Base-by-base conservation (phyloP, 495 filamentous ascomycete species). In the Rhizodiscina lignyota region DNA sequence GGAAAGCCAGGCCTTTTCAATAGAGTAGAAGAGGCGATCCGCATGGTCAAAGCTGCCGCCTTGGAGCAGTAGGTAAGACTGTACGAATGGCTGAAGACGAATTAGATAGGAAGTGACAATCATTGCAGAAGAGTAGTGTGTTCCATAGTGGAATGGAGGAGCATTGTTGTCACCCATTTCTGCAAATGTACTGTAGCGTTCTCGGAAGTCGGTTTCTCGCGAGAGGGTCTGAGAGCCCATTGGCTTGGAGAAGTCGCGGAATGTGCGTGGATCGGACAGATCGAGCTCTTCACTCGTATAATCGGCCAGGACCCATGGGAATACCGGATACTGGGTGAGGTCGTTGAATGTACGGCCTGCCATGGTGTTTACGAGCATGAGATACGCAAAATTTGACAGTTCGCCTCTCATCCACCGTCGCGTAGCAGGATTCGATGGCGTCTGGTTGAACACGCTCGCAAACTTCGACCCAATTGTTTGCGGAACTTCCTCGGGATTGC, bases 41-140 rank as follows among this genome's bases (percentile, higher is more conserved):
- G 89, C 79, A 53, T 97, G 89, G 50, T 97, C 89, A 51, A 96
- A 97, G 18, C 61, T 82, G n/a, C 86, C 86, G 17, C 91, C 89
- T 53, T 97, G 89, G 5, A 96, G 67, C n/a, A 96, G 64, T n/a
- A 96, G 67, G 50, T 86, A 96, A 1, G 91, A 93, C 47, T 93
- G 80, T 35, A 94, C 85, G 52, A 96, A 97, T 0, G 89, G 89
- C 41, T 93, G 87, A 10, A 97, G 62, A 4, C 89, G 78, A 43
- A 96, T 94, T 29, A 97, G 68, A 48, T 94, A 97, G 0, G 86
- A 94, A 20, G 83, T 78, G 18, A 97, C 89, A 35, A 94, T 96
- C 89, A 94, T 97, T 15, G 89, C 91, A 4, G 89, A 94, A 16
- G 91, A 96, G 54, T 96, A 97, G 51, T 97, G 89, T 4, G 89